phyloP scores from a whole-genome alignment of 164 flowering plant genomes.

The Aristolochia fimbriata region DNA sequence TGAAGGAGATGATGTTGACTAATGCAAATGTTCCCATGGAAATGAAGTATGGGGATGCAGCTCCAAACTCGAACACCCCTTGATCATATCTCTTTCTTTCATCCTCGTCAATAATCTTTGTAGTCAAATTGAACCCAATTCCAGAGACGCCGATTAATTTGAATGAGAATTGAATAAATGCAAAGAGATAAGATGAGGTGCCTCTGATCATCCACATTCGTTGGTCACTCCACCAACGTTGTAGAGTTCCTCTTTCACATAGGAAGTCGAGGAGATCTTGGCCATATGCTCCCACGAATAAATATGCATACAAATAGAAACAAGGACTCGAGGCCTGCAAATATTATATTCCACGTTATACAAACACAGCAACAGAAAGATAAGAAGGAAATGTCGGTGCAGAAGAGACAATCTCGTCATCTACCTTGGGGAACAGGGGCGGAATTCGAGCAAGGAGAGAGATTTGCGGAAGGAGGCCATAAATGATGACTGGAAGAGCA shows the following conservation, averaged over 20 bases:
- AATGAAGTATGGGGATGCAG: conserved; percentile 48
- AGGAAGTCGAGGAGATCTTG: conserved; percentile 44
- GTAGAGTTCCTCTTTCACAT: conserved; percentile 20
- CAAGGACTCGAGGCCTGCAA: conserved; percentile 41
- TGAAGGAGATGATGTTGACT: conserved; percentile 33
- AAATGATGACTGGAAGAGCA: conserved; percentile 37
- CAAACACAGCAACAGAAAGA: neutral
- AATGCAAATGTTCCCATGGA: conserved; percentile 36
- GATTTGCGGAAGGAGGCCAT: conserved; percentile 57
- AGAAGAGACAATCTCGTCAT: no score
- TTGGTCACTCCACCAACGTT: conserved; percentile 69
- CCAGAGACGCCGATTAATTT: conserved; percentile 27
- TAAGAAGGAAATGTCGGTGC: no score
- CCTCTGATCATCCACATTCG: conserved; percentile 68
- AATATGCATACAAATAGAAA: conserved; percentile 43
- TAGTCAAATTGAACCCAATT: conserved; percentile 48
- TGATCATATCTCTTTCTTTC: conserved; percentile 42
- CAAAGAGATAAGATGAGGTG: conserved; percentile 35
- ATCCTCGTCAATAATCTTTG: conserved; percentile 40
- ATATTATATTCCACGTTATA: neutral
- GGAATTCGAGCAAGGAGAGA: conserved; percentile 35
- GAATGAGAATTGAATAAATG: conserved; percentile 27
- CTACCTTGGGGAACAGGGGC: conserved; percentile 60
- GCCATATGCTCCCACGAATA: conserved; percentile 45
- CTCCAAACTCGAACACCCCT: conserved; percentile 58